Conservation (phyloP, 495 filamentous ascomycete species). For the Penicillium dipodomyicola region DNA sequence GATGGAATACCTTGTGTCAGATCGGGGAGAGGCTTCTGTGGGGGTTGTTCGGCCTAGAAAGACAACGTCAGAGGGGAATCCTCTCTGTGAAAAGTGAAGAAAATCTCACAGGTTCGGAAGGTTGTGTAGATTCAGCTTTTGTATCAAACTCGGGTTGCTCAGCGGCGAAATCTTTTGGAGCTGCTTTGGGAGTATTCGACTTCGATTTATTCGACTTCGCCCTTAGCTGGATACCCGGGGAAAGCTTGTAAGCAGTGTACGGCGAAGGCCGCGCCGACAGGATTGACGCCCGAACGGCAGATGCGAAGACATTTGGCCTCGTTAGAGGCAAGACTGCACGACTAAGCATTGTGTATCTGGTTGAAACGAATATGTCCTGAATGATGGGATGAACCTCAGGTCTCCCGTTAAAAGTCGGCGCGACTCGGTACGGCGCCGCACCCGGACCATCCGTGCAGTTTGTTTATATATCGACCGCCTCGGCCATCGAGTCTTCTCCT, state of each 20-base stretch:
- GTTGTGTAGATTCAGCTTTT: constrained; percentile 36
- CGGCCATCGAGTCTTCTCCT: constrained; percentile 13
- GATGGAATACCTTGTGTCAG: constrained; percentile 90
- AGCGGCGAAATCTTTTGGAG: constrained; percentile 32
- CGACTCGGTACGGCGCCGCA: constrained; percentile 25
- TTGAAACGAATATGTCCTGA: constrained; percentile 25
- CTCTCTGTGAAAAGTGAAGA: background rate
- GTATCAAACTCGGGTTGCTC: constrained; percentile 48
- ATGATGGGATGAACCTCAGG: constrained; percentile 10
- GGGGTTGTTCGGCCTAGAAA: constrained; percentile 29
- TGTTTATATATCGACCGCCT: constrained; percentile 20
- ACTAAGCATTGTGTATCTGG: constrained; percentile 39
- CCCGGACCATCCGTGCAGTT: constrained; percentile 28
- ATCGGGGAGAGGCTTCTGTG: constrained; percentile 67
- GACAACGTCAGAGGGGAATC: constrained; percentile 21
- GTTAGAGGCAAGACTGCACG: constrained; percentile 46
- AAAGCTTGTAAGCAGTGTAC: constrained; percentile 46
- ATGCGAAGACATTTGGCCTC: constrained; percentile 44
- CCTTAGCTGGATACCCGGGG: constrained; percentile 35
- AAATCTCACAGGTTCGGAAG: constrained; percentile 30
- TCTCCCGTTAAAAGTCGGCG: constrained; percentile 37
- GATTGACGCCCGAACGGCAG: constrained; percentile 36
- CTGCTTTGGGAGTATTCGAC: constrained; percentile 17
- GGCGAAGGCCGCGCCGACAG: constrained; percentile 38
- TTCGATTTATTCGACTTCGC: constrained; percentile 22